Evolutionary conservation across 2,329 filamentous ascomycete genomes (phyloP), one percentile per base, ranked within the genome.

Genomic region (Trichophyton equinum): DNA sequence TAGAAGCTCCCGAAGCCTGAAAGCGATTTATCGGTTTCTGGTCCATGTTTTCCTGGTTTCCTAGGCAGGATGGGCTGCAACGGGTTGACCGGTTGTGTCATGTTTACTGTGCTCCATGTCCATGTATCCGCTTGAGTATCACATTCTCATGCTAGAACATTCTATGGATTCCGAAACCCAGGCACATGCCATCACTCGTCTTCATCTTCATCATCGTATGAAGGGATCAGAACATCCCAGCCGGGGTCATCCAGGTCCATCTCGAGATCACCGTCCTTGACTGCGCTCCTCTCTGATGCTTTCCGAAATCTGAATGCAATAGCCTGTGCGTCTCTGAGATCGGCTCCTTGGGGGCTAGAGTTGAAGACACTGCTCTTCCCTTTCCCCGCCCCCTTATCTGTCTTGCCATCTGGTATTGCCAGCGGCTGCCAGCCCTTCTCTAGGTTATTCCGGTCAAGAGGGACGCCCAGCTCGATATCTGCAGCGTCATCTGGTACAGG

Each of bases 401-500:
- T 68, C 44, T 68, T 61, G 22, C n/a, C 51, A 59, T 67, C 66
- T 8, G 72, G 68, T 13, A 71, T 67, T 47, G 74, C 69, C 18
- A 82, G 64, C 51, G 70, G 70, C 25, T 71, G 70, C 79, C 79
- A 82, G 51, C 80, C 80, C 65, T 78, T 78, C 20, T 72, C 73
- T 4, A 73, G 65, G 62, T 82, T 79, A 61, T 77, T 76, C 40
- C 69, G 70, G 68, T 82, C 78, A 30, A 76, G 68, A 0, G 75
- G 75, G 4, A 78, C 67, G 1, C 77, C 80, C 25, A 82, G 69
- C 42, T 79, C 72, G 46, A 82, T 73, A 4, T 77, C 70, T 0
- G 72, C 67, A 0, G 74, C 63, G 61, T 75, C 60, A 61, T 72
- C 65, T 38, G 79, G 76, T 60, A 76, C 36, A 8, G 65, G 11